Evolutionary conservation across 257 asterid species (phyloP), one percentile per base, ranked within the genome.

Genomic region (Penstemon davidsonii): DNA sequence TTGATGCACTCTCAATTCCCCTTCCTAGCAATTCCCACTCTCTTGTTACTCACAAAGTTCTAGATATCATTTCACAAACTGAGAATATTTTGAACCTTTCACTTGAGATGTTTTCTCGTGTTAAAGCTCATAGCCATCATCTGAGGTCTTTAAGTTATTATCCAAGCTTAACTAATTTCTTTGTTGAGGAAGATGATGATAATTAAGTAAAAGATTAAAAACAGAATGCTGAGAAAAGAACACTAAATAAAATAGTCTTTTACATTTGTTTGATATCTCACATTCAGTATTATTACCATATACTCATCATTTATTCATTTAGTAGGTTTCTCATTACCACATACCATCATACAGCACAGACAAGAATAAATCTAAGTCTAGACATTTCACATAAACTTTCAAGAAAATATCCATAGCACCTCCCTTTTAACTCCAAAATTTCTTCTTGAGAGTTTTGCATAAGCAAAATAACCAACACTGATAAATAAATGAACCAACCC

Each of bases 271-370:
- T 25, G 2, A 25, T 25, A 25, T 25, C 33, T 25, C 33, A 1
- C 33, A 25, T 2, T 25, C 33, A 25, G 2, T 2, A 25, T 25
- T 25, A 25, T 25, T 25, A 25, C 33, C 33, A 25, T 25, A 25
- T 25, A 25, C 33, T 25, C 33, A 25, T 2, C 33, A 25, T 25
- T 25, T 25, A 25, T 25, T 25, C 33, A 25, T 25, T 25, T 25
- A 49, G 10, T 12, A 15, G n/a, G 54, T 49, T 49, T 49, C 54
- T 49, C 15, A 12, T 49, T 49, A 10, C 54, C n/a, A 38, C 41
- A 57, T 18, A 37, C 47, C 19, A 56, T 57, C 36, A 55, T 55
- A 49, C 47, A 56, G 25, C 36, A 11, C 72, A 55, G 11, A 51
- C 40, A 36, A 52, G 55, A 51, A 19, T 7, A 46, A 33, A 46